phyloP scores from a whole-genome alignment of 306 rosid genomes.

The Carpinus fangiana region DNA sequence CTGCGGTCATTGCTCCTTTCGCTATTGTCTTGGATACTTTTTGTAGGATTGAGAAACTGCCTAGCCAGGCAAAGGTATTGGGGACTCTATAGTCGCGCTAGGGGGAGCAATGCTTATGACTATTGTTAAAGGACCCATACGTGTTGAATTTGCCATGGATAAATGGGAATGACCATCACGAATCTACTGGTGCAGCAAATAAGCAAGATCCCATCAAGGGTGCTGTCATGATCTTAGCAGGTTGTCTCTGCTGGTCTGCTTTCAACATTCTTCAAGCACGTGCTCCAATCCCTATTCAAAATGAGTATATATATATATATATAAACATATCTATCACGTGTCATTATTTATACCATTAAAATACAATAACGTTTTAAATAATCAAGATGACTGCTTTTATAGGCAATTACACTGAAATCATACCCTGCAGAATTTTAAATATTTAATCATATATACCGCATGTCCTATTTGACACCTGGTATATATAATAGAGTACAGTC shows the following conservation, averaged over 20 bases:
- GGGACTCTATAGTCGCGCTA: slow-evolving; percentile 43
- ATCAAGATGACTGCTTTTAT: neutral
- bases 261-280: slow-evolving; percentile 48
- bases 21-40: slow-evolving; percentile 43
- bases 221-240: slow-evolving; percentile 40
- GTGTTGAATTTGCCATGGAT: slow-evolving; percentile 41
- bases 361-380: no score
- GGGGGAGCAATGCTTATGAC: slow-evolving; percentile 61
- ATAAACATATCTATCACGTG: no score
- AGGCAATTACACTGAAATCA: slow-evolving; percentile 50
- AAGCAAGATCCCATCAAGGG: slow-evolving; percentile 45
- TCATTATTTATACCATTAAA: no score
- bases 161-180: slow-evolving; percentile 10
- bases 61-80: slow-evolving; percentile 42
- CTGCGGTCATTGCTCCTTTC: slow-evolving; percentile 42
- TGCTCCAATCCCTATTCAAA: neutral
- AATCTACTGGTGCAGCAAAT: slow-evolving; percentile 17
- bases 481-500: no score
- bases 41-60: slow-evolving; percentile 46
- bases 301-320: no score
- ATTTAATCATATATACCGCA: no score
- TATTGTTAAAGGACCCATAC: slow-evolving; percentile 36
- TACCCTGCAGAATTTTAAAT: slow-evolving; percentile 49
- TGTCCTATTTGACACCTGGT: no score
- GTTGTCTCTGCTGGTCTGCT: slow-evolving; percentile 53